These are phyloP conservation scores for Metschnikowia gruessii DNA, from an alignment of 805 yeast genomes.

Conservation along the genomic window DNA sequence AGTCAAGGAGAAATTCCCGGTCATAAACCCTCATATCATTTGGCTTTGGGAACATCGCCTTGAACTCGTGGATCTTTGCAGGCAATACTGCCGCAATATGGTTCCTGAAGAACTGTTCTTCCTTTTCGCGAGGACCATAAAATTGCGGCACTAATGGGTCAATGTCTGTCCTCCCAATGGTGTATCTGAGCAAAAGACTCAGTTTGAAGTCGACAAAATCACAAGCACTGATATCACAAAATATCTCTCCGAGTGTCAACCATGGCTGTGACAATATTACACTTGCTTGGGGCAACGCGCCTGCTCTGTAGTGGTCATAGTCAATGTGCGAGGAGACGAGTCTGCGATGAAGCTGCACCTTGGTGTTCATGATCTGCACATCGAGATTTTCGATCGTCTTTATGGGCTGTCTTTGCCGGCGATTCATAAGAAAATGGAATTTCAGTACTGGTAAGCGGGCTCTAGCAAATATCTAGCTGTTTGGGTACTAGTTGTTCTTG, in stretches of 20 bases:
- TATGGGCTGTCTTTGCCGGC: slow-evolving; percentile 9
- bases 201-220: slow-evolving; percentile 12
- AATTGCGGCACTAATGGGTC: slow-evolving; percentile 14
- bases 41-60: not conserved
- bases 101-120: slow-evolving; percentile 4
- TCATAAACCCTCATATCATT: not conserved
- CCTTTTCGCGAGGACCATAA: slow-evolving; percentile 11
- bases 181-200: slow-evolving; percentile 10
- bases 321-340: slow-evolving; percentile 8
- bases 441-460: slow-evolving; percentile 1
- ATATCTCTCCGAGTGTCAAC: slow-evolving; percentile 4
- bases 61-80: not conserved
- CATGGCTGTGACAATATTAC: slow-evolving; percentile 3
- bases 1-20: slow-evolving; percentile 5
- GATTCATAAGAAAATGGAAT: slow-evolving; percentile 7
- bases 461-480: slow-evolving; percentile 1
- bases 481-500: not conserved
- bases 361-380: slow-evolving; percentile 12
- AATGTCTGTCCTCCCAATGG: slow-evolving; percentile 6
- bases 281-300: slow-evolving; percentile 5
- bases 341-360: slow-evolving; percentile 8
- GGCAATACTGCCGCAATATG: slow-evolving; percentile 2
- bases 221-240: slow-evolving; percentile 13
- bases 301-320: slow-evolving; percentile 16
- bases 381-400: slow-evolving; percentile 12